Evolutionary conservation across 2,329 filamentous ascomycete genomes (phyloP).

Genomic region (Diplodia mutila): DNA sequence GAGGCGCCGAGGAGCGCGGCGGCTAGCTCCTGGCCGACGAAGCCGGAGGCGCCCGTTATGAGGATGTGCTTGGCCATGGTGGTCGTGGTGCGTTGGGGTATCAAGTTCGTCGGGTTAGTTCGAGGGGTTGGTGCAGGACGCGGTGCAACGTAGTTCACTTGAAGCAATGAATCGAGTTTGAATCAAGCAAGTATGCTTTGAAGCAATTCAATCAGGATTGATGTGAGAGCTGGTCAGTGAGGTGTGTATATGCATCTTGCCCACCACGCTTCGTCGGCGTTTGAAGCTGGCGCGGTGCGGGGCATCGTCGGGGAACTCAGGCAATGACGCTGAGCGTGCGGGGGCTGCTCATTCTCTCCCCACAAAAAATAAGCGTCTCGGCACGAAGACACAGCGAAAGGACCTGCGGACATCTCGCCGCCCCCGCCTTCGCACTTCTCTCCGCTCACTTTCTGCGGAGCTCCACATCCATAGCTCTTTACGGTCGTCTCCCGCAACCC

Average conservation of each 20-base stretch:
- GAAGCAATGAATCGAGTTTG: neutral
- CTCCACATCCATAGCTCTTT: neutral
- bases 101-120: slow-evolving; percentile 6
- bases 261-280: neutral
- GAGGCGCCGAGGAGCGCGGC: slow-evolving; percentile 26
- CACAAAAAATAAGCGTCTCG: slow-evolving; percentile 4
- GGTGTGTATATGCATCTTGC: neutral
- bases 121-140: neutral
- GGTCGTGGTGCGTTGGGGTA: neutral
- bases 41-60: slow-evolving; percentile 31
- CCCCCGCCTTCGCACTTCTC: slow-evolving; percentile 22
- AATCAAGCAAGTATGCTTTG: neutral
- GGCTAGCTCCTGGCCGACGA: slow-evolving; percentile 31
- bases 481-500: slow-evolving; percentile 1
- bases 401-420: slow-evolving; percentile 14
- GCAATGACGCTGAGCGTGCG: neutral
- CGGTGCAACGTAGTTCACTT: neutral
- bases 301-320: neutral
- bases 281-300: slow-evolving; percentile 3
- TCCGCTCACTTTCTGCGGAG: neutral
- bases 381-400: slow-evolving; percentile 23
- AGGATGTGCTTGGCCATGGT: slow-evolving; percentile 26
- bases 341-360: neutral
- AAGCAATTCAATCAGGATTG: neutral
- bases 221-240: neutral